These are phyloP conservation scores for Cytospora piceicola DNA, from an alignment of 2,329 filamentous ascomycete species.

Conservation along the genomic window DNA sequence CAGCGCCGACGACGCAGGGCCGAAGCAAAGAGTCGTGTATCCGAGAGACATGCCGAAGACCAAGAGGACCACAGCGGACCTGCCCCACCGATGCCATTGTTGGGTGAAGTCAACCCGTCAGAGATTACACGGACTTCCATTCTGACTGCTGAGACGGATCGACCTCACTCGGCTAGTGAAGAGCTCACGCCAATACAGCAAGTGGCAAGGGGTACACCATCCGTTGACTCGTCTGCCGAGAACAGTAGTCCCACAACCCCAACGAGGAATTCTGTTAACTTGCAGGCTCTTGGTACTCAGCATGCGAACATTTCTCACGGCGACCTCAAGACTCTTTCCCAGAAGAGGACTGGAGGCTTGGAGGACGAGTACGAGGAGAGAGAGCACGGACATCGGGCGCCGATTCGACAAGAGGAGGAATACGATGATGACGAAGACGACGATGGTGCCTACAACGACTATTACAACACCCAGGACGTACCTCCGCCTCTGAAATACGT, in stretches of 20 bases:
- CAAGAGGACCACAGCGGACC: slow-evolving; percentile 62
- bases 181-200: slow-evolving; percentile 65
- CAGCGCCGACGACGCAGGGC: slow-evolving; percentile 57
- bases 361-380: slow-evolving; percentile 50
- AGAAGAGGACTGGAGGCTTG: slow-evolving; percentile 47
- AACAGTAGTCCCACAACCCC: slow-evolving; percentile 60
- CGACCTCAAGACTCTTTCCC: slow-evolving; percentile 59
- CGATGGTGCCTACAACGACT: slow-evolving; percentile 49
- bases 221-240: slow-evolving; percentile 53
- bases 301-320: slow-evolving; percentile 68
- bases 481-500: slow-evolving; percentile 67
- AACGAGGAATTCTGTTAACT: slow-evolving; percentile 55
- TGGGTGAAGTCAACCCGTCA: slow-evolving; percentile 83
- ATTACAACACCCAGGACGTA: slow-evolving; percentile 64
- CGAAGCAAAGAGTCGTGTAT: slow-evolving; percentile 53
- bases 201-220: slow-evolving; percentile 63
- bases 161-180: slow-evolving; percentile 69
- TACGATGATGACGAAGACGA: slow-evolving; percentile 48
- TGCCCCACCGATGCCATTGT: slow-evolving; percentile 80
- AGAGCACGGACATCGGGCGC: slow-evolving; percentile 49
- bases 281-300: slow-evolving; percentile 67
- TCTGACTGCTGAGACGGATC: slow-evolving; percentile 74
- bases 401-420: slow-evolving; percentile 39
- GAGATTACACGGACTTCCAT: slow-evolving; percentile 89
- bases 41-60: slow-evolving; percentile 53